phyloP scores from a whole-genome alignment of 2,329 filamentous ascomycete species.

The Pestalotiopsis sp. region DNA sequence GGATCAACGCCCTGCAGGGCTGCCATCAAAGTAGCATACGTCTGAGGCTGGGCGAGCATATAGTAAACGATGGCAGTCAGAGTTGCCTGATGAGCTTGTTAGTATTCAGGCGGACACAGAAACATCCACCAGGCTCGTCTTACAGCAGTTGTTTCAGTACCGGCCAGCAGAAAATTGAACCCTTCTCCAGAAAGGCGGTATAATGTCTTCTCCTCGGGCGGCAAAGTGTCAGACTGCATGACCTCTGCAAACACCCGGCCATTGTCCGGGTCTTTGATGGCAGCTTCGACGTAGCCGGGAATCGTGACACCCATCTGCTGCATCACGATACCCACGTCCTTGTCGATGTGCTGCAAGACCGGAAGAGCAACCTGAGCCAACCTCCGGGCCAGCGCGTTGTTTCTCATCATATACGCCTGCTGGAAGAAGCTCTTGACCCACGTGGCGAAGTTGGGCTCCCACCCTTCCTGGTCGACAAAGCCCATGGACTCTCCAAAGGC shows the following conservation, averaged over 20 bases:
- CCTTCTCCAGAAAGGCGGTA: slow-evolving; percentile 40
- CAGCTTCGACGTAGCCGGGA: slow-evolving; percentile 29
- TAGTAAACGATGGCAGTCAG: slow-evolving; percentile 11
- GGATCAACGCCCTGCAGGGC: slow-evolving; percentile 32
- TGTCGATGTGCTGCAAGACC: slow-evolving; percentile 23
- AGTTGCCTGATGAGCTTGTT: neutral
- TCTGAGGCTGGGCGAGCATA: slow-evolving; percentile 32
- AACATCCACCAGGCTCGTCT: slow-evolving; percentile 16
- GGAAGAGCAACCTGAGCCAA: slow-evolving; percentile 21
- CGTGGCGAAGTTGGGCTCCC: slow-evolving; percentile 20
- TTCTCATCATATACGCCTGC: slow-evolving; percentile 24
- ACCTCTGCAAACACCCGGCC: slow-evolving; percentile 34
- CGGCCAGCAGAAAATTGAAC: slow-evolving; percentile 39
- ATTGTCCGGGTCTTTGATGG: slow-evolving; percentile 18
- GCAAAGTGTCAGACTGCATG: slow-evolving; percentile 33
- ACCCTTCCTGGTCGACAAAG: slow-evolving; percentile 19
- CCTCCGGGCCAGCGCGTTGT: slow-evolving; percentile 20
- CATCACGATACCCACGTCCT: slow-evolving; percentile 18
- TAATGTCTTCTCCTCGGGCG: slow-evolving; percentile 35
- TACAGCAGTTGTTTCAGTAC: slow-evolving; percentile 41
- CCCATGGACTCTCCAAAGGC: slow-evolving; percentile 24
- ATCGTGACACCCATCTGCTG: slow-evolving; percentile 20
- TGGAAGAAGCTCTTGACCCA: slow-evolving; percentile 24
- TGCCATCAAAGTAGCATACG: slow-evolving; percentile 30
- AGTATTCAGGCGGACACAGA: neutral